Percentiles rank a stretch among this genome's conserved stretches.
These are phyloP conservation scores for Syzygium grande DNA, from an alignment of 345 rosid genomes.

Conservation along the genomic window DNA sequence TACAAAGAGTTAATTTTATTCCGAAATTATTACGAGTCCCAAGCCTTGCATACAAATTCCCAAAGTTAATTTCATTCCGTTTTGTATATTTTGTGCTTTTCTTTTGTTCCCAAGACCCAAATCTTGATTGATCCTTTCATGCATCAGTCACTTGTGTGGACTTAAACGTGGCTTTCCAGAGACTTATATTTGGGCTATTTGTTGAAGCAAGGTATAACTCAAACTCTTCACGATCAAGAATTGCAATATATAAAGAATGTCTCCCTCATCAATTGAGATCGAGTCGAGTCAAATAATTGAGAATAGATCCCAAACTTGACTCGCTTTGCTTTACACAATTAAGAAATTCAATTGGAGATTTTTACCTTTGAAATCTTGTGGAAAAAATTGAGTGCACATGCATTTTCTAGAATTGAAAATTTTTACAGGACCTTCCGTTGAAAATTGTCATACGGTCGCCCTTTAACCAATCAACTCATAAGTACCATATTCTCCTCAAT, in stretches of 20 bases:
- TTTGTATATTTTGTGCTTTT: not conserved
- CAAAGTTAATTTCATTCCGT: too few relatives aligned
- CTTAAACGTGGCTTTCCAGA: not conserved
- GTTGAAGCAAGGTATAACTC: not conserved
- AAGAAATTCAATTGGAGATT: not conserved
- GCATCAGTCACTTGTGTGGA: not conserved
- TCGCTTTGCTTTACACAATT: not conserved
- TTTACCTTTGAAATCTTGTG: too few relatives aligned
- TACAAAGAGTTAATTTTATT: too few relatives aligned
- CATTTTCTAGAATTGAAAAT: not conserved
- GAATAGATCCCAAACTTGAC: not conserved
- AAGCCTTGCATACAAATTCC: too few relatives aligned
- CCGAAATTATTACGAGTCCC: too few relatives aligned
- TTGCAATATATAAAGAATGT: not conserved
- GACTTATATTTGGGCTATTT: fast-evolving
- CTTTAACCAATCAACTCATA: fast-evolving
- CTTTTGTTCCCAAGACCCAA: not conserved
- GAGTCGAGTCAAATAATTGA: not conserved
- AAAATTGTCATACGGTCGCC: not conserved
- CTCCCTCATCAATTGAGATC: not conserved
- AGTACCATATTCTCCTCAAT: not conserved
- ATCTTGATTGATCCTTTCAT: not conserved
- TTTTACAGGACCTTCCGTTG: not conserved
- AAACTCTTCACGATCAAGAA: not conserved
- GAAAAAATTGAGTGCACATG: not conserved